A percentile compares a stretch with the other conserved stretches of the same genome.
phyloP scores from a whole-genome alignment of 1,284 basidiomycete genomes.

The Apiotrichum gamsii region DNA sequence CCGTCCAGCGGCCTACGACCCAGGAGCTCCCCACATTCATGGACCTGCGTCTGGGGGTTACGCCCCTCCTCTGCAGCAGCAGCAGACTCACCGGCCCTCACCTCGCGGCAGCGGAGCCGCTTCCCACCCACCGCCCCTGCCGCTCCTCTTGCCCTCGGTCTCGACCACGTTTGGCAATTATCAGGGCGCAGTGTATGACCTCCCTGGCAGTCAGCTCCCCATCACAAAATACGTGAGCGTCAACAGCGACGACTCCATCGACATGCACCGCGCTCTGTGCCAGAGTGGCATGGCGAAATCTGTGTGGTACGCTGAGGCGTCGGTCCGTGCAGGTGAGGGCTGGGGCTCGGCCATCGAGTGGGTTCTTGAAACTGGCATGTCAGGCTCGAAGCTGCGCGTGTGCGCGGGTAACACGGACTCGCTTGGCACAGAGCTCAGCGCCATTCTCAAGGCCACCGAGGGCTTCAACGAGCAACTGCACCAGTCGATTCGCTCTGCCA shows the following conservation, averaged over 20 bases:
- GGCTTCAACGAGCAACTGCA: constrained; percentile 39
- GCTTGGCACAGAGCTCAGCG: constrained; percentile 42
- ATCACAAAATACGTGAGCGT: constrained; percentile 41
- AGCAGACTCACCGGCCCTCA: background rate
- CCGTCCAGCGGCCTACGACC: background rate
- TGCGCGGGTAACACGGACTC: constrained; percentile 35
- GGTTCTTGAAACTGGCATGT: constrained; percentile 32
- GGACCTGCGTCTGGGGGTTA: background rate
- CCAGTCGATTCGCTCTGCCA: constrained; percentile 31
- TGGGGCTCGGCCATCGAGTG: constrained; percentile 46
- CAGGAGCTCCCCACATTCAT: constrained; percentile 4
- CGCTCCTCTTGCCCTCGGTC: no score
- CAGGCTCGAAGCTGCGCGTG: constrained; percentile 40
- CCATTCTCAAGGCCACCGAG: constrained; percentile 43
- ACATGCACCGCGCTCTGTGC: constrained; percentile 38
- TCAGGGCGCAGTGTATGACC: constrained; percentile 29
- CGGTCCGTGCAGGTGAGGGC: constrained; percentile 42
- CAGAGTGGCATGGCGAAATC: constrained; percentile 19
- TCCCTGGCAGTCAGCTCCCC: constrained; percentile 39
- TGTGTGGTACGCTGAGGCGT: constrained; percentile 44
- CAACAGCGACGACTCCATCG: constrained; percentile 36
- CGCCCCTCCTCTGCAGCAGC: background rate
- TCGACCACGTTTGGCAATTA: constrained; percentile 7
- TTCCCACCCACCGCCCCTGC: no score
- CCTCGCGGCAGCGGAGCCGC: no score